Conservation (phyloP, 1,284 basidiomycete species). For the Exsudoporus floridanus region DNA sequence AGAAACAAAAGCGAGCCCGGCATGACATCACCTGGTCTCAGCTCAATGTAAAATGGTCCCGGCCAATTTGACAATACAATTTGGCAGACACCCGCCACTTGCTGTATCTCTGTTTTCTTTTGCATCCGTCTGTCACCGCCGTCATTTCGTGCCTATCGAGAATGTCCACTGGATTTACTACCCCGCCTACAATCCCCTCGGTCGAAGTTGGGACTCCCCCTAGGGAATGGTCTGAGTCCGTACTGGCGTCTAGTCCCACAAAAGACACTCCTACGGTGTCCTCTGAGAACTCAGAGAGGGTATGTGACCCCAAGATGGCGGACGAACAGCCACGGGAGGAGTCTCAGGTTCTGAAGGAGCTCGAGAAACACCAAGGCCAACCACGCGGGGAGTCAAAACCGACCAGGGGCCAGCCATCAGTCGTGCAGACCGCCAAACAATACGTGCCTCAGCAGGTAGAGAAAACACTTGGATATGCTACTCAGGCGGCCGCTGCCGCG, state of each 20-base stretch:
- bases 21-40: constrained; percentile 31
- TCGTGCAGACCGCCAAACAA: constrained; percentile 12
- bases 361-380: not conserved
- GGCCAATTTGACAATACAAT: not conserved
- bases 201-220: constrained; percentile 22
- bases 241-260: constrained; percentile 14
- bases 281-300: not conserved
- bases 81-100: not conserved
- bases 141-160: not conserved
- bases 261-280: constrained; percentile 9
- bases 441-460: constrained; percentile 14
- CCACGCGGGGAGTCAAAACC: not conserved
- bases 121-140: too few relatives aligned
- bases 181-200: constrained; percentile 18
- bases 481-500: constrained; percentile 7
- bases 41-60: constrained; percentile 3
- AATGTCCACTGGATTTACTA: constrained; percentile 12
- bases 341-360: not conserved
- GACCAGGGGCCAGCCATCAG: not conserved
- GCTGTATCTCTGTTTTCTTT: too few relatives aligned
- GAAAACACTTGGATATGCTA: not conserved
- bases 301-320: not conserved
- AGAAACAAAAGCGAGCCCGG: constrained; percentile 9
- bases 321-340: not conserved
- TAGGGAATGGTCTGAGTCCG: constrained; percentile 21